Percentiles rank a stretch among this genome's conserved stretches.
phyloP scores from a whole-genome alignment of 768 basidiomycete genomes.

The Sporobolomyces phaffii region DNA sequence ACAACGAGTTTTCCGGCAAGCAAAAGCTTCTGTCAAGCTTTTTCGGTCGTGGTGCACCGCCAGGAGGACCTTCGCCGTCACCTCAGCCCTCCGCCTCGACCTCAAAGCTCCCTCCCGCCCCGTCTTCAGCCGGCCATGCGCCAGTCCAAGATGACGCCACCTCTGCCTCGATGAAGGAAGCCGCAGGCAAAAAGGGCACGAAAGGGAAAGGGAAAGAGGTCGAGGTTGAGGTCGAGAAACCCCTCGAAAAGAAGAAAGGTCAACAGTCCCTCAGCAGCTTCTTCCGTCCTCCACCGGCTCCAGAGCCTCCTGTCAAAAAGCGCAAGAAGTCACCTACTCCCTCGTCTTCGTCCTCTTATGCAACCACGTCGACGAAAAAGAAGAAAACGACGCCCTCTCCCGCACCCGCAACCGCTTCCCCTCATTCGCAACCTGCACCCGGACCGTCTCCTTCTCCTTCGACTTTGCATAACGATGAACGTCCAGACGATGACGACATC shows the following conservation, averaged over 20 bases:
- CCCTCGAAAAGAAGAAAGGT: conserved; percentile 16
- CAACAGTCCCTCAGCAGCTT: conserved; percentile 30
- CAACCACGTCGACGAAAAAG: not conserved
- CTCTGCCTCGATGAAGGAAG: not conserved
- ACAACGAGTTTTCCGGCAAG: conserved; percentile 81
- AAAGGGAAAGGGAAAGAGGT: conserved; percentile 18
- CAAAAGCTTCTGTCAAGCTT: conserved; percentile 76
- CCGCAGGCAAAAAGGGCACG: not conserved
- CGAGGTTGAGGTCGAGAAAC: not conserved
- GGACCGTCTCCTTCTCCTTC: not conserved
- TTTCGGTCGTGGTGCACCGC: conserved; percentile 53
- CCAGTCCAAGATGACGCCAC: not conserved
- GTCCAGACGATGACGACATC: conserved; percentile 14
- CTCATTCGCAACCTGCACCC: too few species aligned
- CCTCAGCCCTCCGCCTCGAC: conserved; percentile 21
- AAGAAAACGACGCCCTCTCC: not conserved
- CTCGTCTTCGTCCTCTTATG: not conserved
- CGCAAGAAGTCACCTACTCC: conserved; percentile 25
- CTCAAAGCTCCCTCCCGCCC: conserved; percentile 2
- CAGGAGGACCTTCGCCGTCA: conserved; percentile 6
- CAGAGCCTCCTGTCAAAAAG: conserved; percentile 13
- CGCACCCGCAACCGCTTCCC: not conserved
- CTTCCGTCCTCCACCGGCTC: conserved; percentile 35
- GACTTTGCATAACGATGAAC: not conserved
- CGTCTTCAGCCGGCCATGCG: not conserved